These are phyloP conservation scores for Talaromyces sp. DNA, from an alignment of 2,329 filamentous ascomycete species.

Conservation along the genomic window DNA sequence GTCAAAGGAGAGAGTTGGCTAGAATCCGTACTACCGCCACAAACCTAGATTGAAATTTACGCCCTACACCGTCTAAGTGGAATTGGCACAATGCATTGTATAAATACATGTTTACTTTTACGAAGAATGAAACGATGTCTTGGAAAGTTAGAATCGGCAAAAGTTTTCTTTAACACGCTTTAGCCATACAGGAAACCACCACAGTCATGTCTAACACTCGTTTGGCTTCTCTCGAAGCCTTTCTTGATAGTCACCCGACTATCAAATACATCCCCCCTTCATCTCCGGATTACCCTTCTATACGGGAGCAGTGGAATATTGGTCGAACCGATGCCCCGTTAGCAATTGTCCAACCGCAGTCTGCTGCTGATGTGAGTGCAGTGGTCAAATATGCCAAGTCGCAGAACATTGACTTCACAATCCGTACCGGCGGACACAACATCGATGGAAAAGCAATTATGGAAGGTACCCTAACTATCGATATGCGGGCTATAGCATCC, in stretches of 20 bases:
- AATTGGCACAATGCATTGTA: too few species aligned
- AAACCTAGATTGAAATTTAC: too few species aligned
- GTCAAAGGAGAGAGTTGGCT: too few species aligned
- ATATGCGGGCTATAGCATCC: conserved; percentile 31
- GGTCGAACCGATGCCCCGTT: conserved; percentile 4
- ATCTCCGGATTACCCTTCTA: background rate
- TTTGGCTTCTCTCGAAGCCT: background rate
- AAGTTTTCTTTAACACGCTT: too few species aligned
- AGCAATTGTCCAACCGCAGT: conserved; percentile 20
- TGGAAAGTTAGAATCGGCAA: too few species aligned
- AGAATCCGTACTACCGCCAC: too few species aligned
- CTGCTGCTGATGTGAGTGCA: conserved; percentile 18
- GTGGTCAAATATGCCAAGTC: conserved; percentile 16
- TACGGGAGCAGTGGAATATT: background rate
- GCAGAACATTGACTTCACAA: conserved; percentile 16
- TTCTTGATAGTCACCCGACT: conserved; percentile 11
- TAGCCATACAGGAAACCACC: too few species aligned
- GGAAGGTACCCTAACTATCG: conserved; percentile 27
- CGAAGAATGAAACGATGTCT: too few species aligned
- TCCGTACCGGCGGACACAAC: conserved; percentile 33
- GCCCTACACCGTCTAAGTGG: too few species aligned
- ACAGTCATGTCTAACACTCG: background rate
- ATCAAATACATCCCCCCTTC: background rate
- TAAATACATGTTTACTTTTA: too few species aligned
- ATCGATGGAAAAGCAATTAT: conserved; percentile 24